Evolutionary conservation across 2,329 filamentous ascomycete genomes (phyloP).

Genomic region (Emmonsiellopsis sp.): DNA sequence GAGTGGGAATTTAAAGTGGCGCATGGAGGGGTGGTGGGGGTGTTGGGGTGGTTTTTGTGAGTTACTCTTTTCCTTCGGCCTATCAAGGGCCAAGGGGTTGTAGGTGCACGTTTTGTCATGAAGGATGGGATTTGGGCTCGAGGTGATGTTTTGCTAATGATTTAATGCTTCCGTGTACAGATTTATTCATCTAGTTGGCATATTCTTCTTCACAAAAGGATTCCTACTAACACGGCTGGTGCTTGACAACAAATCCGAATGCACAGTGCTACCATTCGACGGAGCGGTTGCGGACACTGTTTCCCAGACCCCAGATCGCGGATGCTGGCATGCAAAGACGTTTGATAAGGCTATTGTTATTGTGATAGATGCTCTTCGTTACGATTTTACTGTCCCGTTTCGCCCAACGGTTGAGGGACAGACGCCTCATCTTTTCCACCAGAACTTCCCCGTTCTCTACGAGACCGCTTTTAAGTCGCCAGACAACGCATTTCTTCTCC

Average conservation of each 20-base stretch:
- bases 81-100: not conserved
- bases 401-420: slow-evolving; percentile 37
- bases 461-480: slow-evolving; percentile 68
- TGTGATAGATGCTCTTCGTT: slow-evolving; percentile 85
- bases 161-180: slow-evolving; percentile 27
- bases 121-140: not conserved
- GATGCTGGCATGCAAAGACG: slow-evolving; percentile 93
- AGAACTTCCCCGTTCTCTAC: slow-evolving; percentile 79
- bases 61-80: slow-evolving; percentile 9
- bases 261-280: slow-evolving; percentile 58
- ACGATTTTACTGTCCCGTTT: slow-evolving; percentile 90
- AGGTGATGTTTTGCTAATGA: not conserved
- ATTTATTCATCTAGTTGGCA: slow-evolving; percentile 65
- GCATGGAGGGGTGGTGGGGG: slow-evolving; percentile 29
- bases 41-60: slow-evolving; percentile 35
- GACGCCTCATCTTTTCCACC: slow-evolving; percentile 61
- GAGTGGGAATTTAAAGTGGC: slow-evolving; percentile 31
- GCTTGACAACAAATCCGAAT: slow-evolving; percentile 66
- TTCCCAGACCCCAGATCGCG: slow-evolving; percentile 43
- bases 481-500: slow-evolving; percentile 75
- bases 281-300: slow-evolving; percentile 21
- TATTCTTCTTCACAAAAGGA: slow-evolving; percentile 88
- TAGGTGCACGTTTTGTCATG: not conserved
- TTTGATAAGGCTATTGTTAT: slow-evolving; percentile 89
- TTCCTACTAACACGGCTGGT: slow-evolving; percentile 85